A percentile compares a stretch with the other conserved stretches of the same genome.
Conservation (phyloP, 139 green algal species). For the Haematococcus lacustris region DNA sequence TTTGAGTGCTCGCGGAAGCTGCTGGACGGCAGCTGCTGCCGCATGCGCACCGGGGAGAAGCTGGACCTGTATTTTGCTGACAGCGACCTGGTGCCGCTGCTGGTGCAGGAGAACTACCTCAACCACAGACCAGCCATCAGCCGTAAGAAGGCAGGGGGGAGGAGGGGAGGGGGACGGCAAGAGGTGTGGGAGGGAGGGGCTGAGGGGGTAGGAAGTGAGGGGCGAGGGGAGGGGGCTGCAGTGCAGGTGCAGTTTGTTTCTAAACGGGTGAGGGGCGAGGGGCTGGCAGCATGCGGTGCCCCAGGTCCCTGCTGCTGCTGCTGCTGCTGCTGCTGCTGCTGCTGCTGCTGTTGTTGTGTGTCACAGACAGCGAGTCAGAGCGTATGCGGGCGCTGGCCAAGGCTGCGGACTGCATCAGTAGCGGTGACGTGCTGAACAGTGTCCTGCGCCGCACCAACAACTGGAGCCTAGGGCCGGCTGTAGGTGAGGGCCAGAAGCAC, state of each 20-base stretch:
- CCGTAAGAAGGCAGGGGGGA: no score
- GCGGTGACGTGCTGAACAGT: conserved; percentile 77
- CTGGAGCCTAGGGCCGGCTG: conserved; percentile 60
- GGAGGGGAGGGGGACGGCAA: no score
- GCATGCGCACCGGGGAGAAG: background rate
- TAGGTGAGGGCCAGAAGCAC: conserved; percentile 64
- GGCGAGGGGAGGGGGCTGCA: no score
- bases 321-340: background rate
- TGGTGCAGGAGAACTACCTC: conserved; percentile 92
- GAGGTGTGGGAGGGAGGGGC: no score
- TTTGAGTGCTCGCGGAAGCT: conserved; percentile 75
- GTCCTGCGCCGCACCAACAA: conserved; percentile 58
- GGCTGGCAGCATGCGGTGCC: no score
- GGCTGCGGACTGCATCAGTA: conserved; percentile 75
- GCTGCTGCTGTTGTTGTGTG: background rate
- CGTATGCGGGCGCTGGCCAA: conserved; percentile 71
- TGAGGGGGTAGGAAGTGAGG: no score
- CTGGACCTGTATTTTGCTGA: conserved; percentile 88
- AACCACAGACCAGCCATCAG: conserved; percentile 83
- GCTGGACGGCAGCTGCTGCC: conserved; percentile 35
- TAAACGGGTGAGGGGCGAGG: no score
- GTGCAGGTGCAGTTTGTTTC: no score
- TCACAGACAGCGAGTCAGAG: conserved; percentile 19
- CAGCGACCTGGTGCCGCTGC: conserved; percentile 80
- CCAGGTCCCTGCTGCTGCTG: no score